These are phyloP conservation scores for Cystobasidium onofrii DNA, from an alignment of 768 basidiomycete genomes.

Conservation along the genomic window DNA sequence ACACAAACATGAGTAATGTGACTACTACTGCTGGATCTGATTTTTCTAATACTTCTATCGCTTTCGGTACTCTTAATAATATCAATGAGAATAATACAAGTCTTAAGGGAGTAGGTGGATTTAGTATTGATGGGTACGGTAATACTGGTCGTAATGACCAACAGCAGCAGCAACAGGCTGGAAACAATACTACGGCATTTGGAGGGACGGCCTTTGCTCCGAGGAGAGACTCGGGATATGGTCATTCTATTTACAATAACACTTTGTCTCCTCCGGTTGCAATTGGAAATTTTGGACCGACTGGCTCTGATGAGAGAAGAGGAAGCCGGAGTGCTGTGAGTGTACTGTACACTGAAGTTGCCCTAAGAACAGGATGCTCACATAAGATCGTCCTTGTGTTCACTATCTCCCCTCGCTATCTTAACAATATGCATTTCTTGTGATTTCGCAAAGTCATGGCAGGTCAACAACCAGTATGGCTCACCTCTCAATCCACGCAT, in stretches of 20 bases:
- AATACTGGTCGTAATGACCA: background rate
- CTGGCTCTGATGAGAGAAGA: background rate
- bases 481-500: background rate
- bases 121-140: background rate
- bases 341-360: too few species aligned
- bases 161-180: too few species aligned
- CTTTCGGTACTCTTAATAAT: background rate
- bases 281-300: background rate
- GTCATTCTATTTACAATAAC: constrained; percentile 1
- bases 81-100: background rate
- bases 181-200: background rate
- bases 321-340: background rate
- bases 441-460: background rate
- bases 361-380: too few species aligned
- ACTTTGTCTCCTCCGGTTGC: background rate
- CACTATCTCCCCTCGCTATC: background rate
- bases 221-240: constrained; percentile 25
- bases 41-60: background rate
- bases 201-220: background rate
- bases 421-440: background rate
- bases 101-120: background rate
- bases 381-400: too few species aligned
- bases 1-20: background rate
- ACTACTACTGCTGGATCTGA: background rate
- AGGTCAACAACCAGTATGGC: too few species aligned